Evolutionary conservation across 225 moss, liverwort and hornwort genomes (phyloP).

Genomic region (Sphagnum contortum): DNA sequence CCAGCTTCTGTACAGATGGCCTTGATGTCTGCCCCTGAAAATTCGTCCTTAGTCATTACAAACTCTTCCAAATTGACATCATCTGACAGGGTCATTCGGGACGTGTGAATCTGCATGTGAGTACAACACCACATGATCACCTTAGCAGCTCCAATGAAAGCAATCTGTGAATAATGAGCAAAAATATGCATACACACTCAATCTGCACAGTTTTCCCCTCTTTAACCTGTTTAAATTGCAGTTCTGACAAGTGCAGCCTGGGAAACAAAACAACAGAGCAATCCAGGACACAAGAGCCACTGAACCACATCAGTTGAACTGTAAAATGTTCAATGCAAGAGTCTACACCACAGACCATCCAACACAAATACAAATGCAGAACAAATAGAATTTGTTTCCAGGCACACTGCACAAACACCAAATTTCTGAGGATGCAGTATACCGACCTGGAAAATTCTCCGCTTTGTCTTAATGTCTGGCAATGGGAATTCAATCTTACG

Average conservation of each 20-base stretch:
- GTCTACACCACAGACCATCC: background rate
- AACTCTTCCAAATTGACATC: constrained; percentile 98
- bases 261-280: too few relatives aligned
- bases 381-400: background rate
- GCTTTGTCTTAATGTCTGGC: constrained; percentile 84
- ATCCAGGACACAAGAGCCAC: too few relatives aligned
- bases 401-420: too few relatives aligned
- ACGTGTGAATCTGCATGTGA: constrained; percentile 77
- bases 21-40: constrained; percentile 95
- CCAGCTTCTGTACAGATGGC: constrained; percentile 98
- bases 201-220: too few relatives aligned
- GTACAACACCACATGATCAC: too few relatives aligned
- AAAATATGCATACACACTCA: background rate
- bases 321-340: constrained; percentile 25
- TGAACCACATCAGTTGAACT: constrained; percentile 11
- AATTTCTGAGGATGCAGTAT: background rate
- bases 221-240: too few relatives aligned
- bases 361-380: background rate
- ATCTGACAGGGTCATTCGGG: constrained; percentile 92
- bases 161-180: constrained; percentile 15
- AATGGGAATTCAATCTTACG: constrained; percentile 98
- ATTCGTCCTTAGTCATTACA: constrained; percentile 97
- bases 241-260: too few relatives aligned
- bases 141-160: constrained; percentile 17
- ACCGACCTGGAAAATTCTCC: constrained; percentile 87